phyloP scores from a whole-genome alignment of 805 yeast genomes.

The Metschnikowia aberdeeniae region DNA sequence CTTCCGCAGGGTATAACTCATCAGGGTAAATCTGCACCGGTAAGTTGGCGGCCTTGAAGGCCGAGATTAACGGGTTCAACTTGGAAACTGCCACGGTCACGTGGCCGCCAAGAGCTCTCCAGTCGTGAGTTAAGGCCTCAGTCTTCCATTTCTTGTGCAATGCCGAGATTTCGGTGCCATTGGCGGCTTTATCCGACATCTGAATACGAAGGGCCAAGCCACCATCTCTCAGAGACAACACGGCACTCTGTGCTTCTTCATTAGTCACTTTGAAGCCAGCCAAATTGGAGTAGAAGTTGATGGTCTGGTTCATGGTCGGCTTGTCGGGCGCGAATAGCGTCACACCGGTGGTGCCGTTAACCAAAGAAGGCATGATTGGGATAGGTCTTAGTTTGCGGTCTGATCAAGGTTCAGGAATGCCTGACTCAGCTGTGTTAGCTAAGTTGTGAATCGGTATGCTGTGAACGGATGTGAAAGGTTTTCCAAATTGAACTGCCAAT shows the following conservation, averaged over 20 bases:
- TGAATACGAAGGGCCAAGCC: slow-evolving; percentile 21
- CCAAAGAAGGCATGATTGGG: slow-evolving; percentile 24
- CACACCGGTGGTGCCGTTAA: slow-evolving; percentile 55
- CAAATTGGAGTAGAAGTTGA: slow-evolving; percentile 53
- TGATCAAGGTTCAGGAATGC: too few relatives aligned
- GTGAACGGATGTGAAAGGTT: too few relatives aligned
- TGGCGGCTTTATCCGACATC: slow-evolving; percentile 15
- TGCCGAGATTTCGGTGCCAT: slow-evolving; percentile 17
- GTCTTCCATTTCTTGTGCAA: slow-evolving; percentile 13
- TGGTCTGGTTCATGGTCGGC: slow-evolving; percentile 41
- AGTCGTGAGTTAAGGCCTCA: slow-evolving; percentile 34
- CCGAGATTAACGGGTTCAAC: slow-evolving; percentile 33
- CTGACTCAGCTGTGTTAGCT: too few relatives aligned
- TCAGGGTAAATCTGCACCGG: slow-evolving; percentile 64
- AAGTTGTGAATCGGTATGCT: too few relatives aligned
- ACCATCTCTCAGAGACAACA: slow-evolving; percentile 23
- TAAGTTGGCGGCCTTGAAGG: slow-evolving; percentile 26
- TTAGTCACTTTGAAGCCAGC: slow-evolving; percentile 28
- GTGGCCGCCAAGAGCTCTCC: slow-evolving; percentile 46
- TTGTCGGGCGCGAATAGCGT: slow-evolving; percentile 50
- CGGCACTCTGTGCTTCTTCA: slow-evolving; percentile 16
- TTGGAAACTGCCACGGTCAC: slow-evolving; percentile 45
- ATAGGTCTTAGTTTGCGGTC: too few relatives aligned
- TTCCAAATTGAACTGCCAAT: too few relatives aligned
- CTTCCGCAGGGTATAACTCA: slow-evolving; percentile 67